Percentiles rank a stretch among this genome's conserved stretches.
phyloP scores from a whole-genome alignment of 1,284 basidiomycete species.

The Puccinia horiana region DNA sequence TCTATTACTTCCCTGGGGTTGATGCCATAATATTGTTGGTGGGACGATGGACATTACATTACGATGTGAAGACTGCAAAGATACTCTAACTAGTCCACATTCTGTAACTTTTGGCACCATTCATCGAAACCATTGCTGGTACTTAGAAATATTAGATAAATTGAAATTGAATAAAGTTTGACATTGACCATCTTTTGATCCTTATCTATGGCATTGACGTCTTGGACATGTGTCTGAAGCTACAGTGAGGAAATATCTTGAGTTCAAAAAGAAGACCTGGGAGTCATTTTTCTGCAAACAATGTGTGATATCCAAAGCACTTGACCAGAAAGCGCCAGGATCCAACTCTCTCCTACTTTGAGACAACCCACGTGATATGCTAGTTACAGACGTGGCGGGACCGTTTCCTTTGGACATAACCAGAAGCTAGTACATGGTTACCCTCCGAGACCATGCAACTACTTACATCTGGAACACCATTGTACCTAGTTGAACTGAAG shows the following conservation, averaged over 20 bases:
- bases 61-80: not conserved
- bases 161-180: not conserved
- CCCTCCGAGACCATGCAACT: not conserved
- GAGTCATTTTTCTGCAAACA: conserved; percentile 6
- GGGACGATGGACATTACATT: not conserved
- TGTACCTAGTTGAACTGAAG: not conserved
- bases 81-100: not conserved
- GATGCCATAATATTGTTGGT: not conserved
- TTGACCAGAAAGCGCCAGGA: not conserved
- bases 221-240: conserved; percentile 1
- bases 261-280: not conserved
- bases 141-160: not conserved
- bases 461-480: not conserved
- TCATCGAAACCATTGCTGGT: not conserved
- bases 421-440: not conserved
- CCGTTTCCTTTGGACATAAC: not conserved
- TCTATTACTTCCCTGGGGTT: not conserved
- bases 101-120: not conserved
- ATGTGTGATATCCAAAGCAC: not conserved
- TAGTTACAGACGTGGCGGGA: not conserved
- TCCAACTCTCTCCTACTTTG: not conserved
- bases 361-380: not conserved
- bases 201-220: not conserved
- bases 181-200: not conserved
- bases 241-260: not conserved